Evolutionary conservation across 371 early-diverging fungal species (phyloP), one percentile per base, ranked within the genome.

Genomic region (Saksenaea vasiformis): DNA sequence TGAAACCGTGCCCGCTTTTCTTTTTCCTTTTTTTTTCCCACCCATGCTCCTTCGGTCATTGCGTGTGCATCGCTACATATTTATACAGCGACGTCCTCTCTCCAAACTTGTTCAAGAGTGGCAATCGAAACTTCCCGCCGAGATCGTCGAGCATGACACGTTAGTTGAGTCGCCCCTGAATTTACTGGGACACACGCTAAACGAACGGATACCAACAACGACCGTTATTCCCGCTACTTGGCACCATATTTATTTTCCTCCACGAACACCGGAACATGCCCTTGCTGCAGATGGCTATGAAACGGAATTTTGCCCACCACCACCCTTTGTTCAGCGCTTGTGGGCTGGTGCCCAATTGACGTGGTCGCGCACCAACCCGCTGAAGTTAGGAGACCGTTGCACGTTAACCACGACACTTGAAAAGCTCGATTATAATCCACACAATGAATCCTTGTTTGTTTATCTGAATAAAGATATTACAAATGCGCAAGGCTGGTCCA

Each of bases 291-390:
- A 95, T 67, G 96, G 96, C 1, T 93, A 93, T 68, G 89, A 90
- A 61, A 75, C 82, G 31, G 83, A 80, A 8, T 89, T 89, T 61
- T 78, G 87, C 1, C 95, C 95, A 1, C 95, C 96, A 0, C 72
- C 69, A 7, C 93, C 93, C 0, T 95, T 86, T 62, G 65, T 76
- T 34, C 87, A 87, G 39, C 88, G 96, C 0, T 87, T 95, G 85
- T 95, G 95, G 95, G 94, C 89, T 3, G 93, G 94, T 10, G 95
- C 94, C 3, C 69, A 72, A 14, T 75, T 94, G 17, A 76, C 78
- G 36, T 92, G 83, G 74, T 76, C 71, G 36, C 55, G 67, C 1
- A 55, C 58, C 0, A 93, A 93, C 58, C 82, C 85, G 4, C 70
- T 94, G 22, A 59, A 76, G 2, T 78, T 91, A 3, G 91, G 91